These are phyloP conservation scores for Lentinula lateritia DNA, from an alignment of 768 basidiomycete genomes.

Conservation along the genomic window DNA sequence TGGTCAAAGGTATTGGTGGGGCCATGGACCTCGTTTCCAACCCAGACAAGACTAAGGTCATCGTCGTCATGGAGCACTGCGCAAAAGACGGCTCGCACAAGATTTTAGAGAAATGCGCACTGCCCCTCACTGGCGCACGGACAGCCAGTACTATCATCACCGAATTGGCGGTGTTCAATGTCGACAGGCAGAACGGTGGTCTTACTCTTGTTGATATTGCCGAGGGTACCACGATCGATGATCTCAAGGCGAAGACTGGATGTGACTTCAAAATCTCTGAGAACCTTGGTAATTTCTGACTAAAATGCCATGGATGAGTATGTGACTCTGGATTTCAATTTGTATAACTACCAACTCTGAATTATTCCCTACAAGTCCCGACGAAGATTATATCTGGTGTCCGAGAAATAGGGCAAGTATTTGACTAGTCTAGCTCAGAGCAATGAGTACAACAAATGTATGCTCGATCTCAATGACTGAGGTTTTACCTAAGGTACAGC, in stretches of 20 bases:
- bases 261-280: conserved; percentile 67
- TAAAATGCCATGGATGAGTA: background rate
- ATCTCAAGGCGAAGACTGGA: conserved; percentile 82
- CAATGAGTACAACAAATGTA: too few species aligned
- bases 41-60: conserved; percentile 91
- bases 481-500: too few species aligned
- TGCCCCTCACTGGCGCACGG: conserved; percentile 86
- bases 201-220: conserved; percentile 78
- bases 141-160: conserved; percentile 91
- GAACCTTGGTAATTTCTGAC: conserved; percentile 43
- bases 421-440: too few species aligned
- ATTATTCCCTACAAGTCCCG: background rate
- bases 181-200: conserved; percentile 69
- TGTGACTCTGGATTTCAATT: background rate
- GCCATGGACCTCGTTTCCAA: conserved; percentile 97
- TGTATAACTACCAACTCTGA: background rate
- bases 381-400: too few species aligned
- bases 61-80: conserved; percentile 86
- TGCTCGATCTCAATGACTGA: too few species aligned
- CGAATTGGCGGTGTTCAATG: conserved; percentile 86
- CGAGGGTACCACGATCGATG: conserved; percentile 78
- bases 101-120: conserved; percentile 72
- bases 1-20: conserved; percentile 89
- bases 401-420: too few species aligned
- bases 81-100: conserved; percentile 89